Conservation (phyloP, 164 flowering plant species). For the Nelumbo lutea region DNA sequence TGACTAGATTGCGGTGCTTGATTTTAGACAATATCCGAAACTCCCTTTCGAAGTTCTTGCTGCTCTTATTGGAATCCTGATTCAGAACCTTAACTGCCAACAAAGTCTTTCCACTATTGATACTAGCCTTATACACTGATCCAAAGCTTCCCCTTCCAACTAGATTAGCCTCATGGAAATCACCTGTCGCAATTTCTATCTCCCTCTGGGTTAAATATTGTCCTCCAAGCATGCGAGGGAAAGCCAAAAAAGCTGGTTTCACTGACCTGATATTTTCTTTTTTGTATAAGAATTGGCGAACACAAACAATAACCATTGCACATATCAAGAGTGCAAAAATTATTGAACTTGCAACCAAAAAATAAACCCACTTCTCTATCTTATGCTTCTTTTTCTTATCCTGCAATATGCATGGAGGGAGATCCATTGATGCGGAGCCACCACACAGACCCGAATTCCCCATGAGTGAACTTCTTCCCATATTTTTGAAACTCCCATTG, state of each 20-base stretch:
- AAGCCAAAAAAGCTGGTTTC: too few species aligned
- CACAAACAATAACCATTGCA: too few species aligned
- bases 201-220: conserved; percentile 14
- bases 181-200: conserved; percentile 14
- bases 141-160: conserved; percentile 9
- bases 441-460: conserved; percentile 18
- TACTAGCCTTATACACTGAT: conserved; percentile 13
- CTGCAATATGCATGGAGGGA: not conserved
- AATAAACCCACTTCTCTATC: too few species aligned
- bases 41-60: conserved; percentile 12
- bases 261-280: too few species aligned
- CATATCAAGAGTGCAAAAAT: too few species aligned
- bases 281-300: too few species aligned
- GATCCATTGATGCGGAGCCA: conserved; percentile 8
- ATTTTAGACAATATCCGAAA: conserved; percentile 14
- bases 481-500: not conserved
- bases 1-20: conserved; percentile 20
- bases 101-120: conserved; percentile 4
- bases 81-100: conserved; percentile 11
- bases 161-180: conserved; percentile 14
- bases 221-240: not conserved
- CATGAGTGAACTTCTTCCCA: not conserved
- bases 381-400: too few species aligned
- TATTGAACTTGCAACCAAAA: too few species aligned
- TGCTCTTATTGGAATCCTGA: not conserved